Conservation (phyloP, 2,329 filamentous ascomycete genomes). For the Elsinoe batatas region DNA sequence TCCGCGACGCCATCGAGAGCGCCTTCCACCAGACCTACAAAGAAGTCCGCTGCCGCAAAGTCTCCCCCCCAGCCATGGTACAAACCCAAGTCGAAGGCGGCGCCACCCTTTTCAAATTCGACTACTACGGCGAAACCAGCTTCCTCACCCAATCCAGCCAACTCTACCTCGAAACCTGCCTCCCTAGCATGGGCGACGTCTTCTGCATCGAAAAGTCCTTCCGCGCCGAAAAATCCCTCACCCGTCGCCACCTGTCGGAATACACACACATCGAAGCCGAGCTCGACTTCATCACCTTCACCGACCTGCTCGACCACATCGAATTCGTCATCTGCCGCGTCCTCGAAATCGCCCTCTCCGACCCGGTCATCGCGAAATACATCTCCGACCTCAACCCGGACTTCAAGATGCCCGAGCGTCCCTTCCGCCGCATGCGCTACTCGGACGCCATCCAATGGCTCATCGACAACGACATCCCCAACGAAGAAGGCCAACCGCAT, state of each 20-base stretch:
- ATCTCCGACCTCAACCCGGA: slow-evolving; percentile 84
- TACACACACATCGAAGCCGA: slow-evolving; percentile 97
- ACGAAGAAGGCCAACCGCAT: slow-evolving; percentile 86
- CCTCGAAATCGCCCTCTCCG: slow-evolving; percentile 63
- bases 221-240: slow-evolving; percentile 92
- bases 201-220: slow-evolving; percentile 99
- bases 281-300: slow-evolving; percentile 89
- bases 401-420: slow-evolving; percentile 70
- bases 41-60: slow-evolving; percentile 68
- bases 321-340: slow-evolving; percentile 83
- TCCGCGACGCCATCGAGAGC: slow-evolving; percentile 69
- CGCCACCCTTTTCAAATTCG: slow-evolving; percentile 77
- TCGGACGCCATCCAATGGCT: slow-evolving; percentile 91
- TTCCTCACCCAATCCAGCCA: slow-evolving; percentile 96
- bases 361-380: slow-evolving; percentile 61
- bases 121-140: slow-evolving; percentile 81
- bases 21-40: slow-evolving; percentile 74
- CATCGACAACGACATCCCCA: slow-evolving; percentile 76
- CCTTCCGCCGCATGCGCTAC: slow-evolving; percentile 94
- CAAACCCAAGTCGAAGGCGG: slow-evolving; percentile 94
- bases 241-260: slow-evolving; percentile 85
- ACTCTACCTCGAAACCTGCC: slow-evolving; percentile 89
- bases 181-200: slow-evolving; percentile 84
- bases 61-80: slow-evolving; percentile 80
- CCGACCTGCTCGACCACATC: slow-evolving; percentile 76